Base-by-base conservation (phyloP, 192 early-diverging fungal genomes). In the Linnemannia hyalina region DNA sequence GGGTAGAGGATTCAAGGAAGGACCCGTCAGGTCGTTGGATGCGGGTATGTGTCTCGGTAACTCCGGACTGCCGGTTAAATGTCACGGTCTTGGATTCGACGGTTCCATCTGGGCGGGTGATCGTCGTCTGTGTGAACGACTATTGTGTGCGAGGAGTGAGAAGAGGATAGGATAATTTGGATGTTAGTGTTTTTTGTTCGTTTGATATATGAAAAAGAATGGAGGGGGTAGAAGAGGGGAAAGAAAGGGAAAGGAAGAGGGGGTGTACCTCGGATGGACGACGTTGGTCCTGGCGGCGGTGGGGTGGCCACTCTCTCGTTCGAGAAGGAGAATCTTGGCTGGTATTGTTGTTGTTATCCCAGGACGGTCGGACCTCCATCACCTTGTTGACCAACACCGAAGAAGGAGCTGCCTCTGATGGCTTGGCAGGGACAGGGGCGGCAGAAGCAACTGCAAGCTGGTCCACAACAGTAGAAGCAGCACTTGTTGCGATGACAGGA, bases 31-130 rank as follows among this genome's bases (percentile, higher is more conserved):
- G 32, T 54, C 74, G 73, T 23, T 68, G 40, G 10, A 83, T 71
- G 36, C 72, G 60, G 36, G 65, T 69, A 35, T 23, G 46, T 4
- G 82, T 83, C 72, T 78, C 82, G 4, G 70, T 52, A 0, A 70
- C 52, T 7, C 70, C 81, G 0, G 73, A 55, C 4, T 55, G 23
- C 20, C 29, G 75, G 32, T 73, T 54, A 18, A 77, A 23, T 38
- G 49, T 78, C 16, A 83, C 77, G 0, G 52, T 78, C 73, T 75
- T 78, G 52, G 72, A 75, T 41, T 83, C 76, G 18, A 73, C 22
- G 18, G 77, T 78, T 32, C 82, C 82, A 10, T 83, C 82, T 23
- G 82, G 82, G 1, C 82, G 71, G 1, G 72, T 75, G 55, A 83
- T 69, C 2, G 72, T 83, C 1, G 71, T 83, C 52, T 75, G 57